Evolutionary conservation across 2,329 filamentous ascomycete species (phyloP).

Genomic region (Colletotrichum siamense): DNA sequence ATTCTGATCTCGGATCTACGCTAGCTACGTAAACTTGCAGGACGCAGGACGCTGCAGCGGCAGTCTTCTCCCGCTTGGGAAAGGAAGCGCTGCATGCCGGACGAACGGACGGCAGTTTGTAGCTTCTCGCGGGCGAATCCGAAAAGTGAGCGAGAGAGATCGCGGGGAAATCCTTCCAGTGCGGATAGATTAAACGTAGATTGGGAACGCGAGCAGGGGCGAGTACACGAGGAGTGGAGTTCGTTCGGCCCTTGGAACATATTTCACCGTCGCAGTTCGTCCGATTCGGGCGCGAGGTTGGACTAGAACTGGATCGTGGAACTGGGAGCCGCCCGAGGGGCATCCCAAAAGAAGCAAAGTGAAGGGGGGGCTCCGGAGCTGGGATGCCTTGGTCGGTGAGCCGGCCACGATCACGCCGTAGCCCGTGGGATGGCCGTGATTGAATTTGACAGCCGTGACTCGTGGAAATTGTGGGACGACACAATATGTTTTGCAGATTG

Average conservation of each 20-base stretch:
- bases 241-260: neutral
- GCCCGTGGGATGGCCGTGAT: neutral
- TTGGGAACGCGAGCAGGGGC: neutral
- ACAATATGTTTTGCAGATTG: neutral
- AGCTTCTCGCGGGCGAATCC: neutral
- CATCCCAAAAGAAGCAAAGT: neutral
- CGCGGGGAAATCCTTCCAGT: neutral
- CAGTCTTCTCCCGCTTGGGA: neutral
- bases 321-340: neutral
- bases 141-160: neutral
- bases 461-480: neutral
- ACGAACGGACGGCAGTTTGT: conserved; percentile 3
- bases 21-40: neutral
- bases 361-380: neutral
- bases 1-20: neutral
- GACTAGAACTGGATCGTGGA: neutral
- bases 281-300: neutral
- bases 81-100: neutral
- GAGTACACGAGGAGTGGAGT: neutral
- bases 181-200: neutral
- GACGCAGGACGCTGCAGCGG: neutral
- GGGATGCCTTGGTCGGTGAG: neutral
- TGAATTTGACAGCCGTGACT: neutral
- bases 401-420: neutral
- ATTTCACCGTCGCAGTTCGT: conserved; percentile 7